Conservation (phyloP, 2,329 filamentous ascomycete genomes). For the Hymenoscyphus repandus region DNA sequence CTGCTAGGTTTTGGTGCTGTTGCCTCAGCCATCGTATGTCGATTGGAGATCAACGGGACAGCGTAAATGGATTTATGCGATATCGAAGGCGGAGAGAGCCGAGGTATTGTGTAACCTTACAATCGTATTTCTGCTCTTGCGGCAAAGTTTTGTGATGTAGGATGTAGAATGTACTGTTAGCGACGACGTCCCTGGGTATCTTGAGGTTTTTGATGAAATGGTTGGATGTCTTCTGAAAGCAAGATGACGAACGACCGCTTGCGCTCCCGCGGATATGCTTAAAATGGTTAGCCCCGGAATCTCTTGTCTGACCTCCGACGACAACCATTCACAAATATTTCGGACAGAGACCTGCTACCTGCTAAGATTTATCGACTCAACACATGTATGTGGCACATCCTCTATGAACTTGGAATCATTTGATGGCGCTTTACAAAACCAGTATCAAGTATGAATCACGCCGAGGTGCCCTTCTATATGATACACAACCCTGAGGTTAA, state of each 20-base stretch:
- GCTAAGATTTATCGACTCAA: no score
- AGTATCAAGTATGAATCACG: no score
- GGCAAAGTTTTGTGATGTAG: background rate
- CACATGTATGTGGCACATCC: no score
- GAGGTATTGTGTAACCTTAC: background rate
- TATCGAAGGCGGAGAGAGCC: background rate
- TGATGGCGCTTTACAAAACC: no score
- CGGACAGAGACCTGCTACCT: no score
- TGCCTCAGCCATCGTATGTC: conserved; percentile 61
- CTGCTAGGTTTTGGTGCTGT: conserved; percentile 89
- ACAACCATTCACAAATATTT: no score
- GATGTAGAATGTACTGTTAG: background rate
- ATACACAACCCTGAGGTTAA: no score
- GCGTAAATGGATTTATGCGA: conserved; percentile 6
- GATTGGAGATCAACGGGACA: background rate
- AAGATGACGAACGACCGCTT: background rate
- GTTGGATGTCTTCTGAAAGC: background rate
- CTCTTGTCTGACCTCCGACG: no score
- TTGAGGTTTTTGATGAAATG: conserved; percentile 4
- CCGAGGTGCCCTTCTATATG: no score
- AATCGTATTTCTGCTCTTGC: background rate
- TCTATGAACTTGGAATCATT: no score
- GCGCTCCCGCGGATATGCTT: background rate
- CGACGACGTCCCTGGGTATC: conserved; percentile 3
- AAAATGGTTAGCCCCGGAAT: no score